phyloP scores from a whole-genome alignment of 768 basidiomycete genomes.

The Candolleomyces efflorescens region DNA sequence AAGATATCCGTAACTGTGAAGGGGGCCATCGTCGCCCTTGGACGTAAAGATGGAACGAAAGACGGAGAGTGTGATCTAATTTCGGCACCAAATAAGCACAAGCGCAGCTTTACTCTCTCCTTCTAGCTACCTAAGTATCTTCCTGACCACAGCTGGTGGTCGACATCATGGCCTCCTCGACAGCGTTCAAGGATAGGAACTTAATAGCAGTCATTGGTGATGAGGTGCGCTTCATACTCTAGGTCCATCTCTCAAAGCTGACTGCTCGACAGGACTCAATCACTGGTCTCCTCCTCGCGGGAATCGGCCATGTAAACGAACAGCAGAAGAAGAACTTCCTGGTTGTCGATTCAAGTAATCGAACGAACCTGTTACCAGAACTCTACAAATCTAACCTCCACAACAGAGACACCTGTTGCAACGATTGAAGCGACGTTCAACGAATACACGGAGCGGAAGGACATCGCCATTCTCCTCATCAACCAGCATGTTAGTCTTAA shows the following conservation, averaged over 20 bases:
- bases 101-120: background rate
- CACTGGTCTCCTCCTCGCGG: slow-evolving; percentile 92
- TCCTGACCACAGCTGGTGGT: too few species aligned
- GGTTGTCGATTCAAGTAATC: slow-evolving; percentile 86
- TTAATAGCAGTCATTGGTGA: slow-evolving; percentile 96
- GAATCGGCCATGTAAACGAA: slow-evolving; percentile 87
- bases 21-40: background rate
- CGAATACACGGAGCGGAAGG: slow-evolving; percentile 91
- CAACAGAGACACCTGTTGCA: slow-evolving; percentile 82
- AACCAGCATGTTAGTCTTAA: slow-evolving; percentile 85
- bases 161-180: slow-evolving; percentile 40
- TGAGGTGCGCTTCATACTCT: slow-evolving; percentile 57
- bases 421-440: slow-evolving; percentile 90
- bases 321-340: slow-evolving; percentile 97
- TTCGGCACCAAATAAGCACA: slow-evolving; percentile 7
- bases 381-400: background rate
- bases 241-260: slow-evolving; percentile 7
- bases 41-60: background rate
- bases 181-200: slow-evolving; percentile 75
- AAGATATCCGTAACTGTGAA: slow-evolving; percentile 55
- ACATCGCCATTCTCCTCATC: slow-evolving; percentile 94
- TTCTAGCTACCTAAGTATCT: background rate
- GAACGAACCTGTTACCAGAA: background rate
- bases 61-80: background rate
- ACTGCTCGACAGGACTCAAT: slow-evolving; percentile 76